Percentiles rank a stretch among this genome's conserved stretches.
Conservation (phyloP, 306 rosid species). For the Malus orientalis region DNA sequence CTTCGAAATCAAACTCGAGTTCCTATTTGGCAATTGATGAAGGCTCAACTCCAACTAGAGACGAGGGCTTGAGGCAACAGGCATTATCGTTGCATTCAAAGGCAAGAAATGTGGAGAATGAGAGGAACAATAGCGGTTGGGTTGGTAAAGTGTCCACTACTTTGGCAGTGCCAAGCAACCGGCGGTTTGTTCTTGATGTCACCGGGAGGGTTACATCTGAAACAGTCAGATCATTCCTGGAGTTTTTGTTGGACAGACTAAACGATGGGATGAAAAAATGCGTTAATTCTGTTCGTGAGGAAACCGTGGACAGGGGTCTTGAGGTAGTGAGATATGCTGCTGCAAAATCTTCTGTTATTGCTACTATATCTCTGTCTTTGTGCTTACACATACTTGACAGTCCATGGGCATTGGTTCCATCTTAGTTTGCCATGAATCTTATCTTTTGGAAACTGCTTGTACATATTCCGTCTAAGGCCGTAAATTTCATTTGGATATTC, state of each 20-base stretch:
- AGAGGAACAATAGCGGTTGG: constrained; percentile 38
- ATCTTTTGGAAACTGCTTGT: constrained; percentile 1
- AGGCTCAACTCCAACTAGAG: not conserved
- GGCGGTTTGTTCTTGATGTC: constrained; percentile 50
- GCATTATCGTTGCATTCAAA: constrained; percentile 6
- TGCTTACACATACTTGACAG: constrained; percentile 50
- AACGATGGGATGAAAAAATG: constrained; percentile 34
- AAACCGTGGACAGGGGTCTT: constrained; percentile 37
- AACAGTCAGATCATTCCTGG: constrained; percentile 57
- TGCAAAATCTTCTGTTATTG: constrained; percentile 42
- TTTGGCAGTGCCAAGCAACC: constrained; percentile 55
- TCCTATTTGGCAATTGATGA: constrained; percentile 10
- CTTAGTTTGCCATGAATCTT: constrained; percentile 17
- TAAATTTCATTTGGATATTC: not conserved
- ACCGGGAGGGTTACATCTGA: constrained; percentile 71
- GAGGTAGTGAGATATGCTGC: constrained; percentile 48
- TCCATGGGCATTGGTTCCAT: constrained; percentile 41
- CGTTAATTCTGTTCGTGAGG: constrained; percentile 37
- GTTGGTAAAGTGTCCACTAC: constrained; percentile 38
- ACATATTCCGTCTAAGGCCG: not conserved
- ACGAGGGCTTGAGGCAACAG: constrained; percentile 11
- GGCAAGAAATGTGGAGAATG: not conserved
- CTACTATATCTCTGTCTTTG: constrained; percentile 48
- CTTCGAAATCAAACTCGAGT: not conserved
- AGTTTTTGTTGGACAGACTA: constrained; percentile 44